A percentile compares a stretch with the other conserved stretches of the same genome.
Evolutionary conservation across 371 early-diverging fungal genomes (phyloP).

Genomic region (Lichtheimia corymbifera): DNA sequence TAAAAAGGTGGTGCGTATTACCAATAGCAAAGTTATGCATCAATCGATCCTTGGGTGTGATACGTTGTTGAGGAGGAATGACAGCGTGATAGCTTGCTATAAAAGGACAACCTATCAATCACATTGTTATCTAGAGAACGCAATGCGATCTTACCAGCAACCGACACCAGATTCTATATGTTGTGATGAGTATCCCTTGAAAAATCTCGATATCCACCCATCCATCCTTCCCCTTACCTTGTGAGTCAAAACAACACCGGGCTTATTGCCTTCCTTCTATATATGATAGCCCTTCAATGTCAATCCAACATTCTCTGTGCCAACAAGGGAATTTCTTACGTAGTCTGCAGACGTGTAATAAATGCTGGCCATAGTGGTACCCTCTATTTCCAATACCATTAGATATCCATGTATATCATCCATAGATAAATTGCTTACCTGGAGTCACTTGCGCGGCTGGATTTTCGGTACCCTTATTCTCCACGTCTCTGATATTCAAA

Average conservation of each 20-base stretch:
- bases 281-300: no score
- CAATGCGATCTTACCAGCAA: constrained; percentile 11
- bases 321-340: background rate
- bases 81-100: constrained; percentile 41
- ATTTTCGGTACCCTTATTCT: constrained; percentile 23
- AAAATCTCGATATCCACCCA: background rate
- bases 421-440: background rate
- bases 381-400: constrained; percentile 15
- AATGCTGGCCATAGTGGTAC: constrained; percentile 42
- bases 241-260: constrained; percentile 50
- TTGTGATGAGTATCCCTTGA: background rate
- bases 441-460: constrained; percentile 19
- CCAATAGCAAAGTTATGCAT: constrained; percentile 45
- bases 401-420: background rate
- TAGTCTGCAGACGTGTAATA: constrained; percentile 21
- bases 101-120: background rate
- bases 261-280: constrained; percentile 16
- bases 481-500: constrained; percentile 32
- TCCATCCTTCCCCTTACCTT: constrained; percentile 27
- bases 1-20: constrained; percentile 9
- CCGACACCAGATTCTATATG: constrained; percentile 8
- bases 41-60: constrained; percentile 41
- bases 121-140: background rate
- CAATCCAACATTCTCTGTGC: no score
- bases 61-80: constrained; percentile 45